phyloP scores from a whole-genome alignment of 306 rosid species.

The Inga oerstediana region DNA sequence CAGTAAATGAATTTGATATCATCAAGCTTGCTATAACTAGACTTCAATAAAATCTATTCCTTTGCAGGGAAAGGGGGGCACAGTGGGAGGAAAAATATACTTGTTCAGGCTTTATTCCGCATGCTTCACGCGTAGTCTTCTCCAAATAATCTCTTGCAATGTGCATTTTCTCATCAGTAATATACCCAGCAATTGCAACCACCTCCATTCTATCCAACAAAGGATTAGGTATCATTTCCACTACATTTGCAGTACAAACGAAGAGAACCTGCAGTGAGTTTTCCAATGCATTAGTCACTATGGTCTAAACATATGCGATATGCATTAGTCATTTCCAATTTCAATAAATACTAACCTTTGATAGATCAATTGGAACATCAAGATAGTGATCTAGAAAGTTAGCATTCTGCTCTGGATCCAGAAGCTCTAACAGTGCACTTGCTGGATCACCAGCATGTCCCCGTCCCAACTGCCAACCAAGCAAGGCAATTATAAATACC shows the following conservation, averaged over 20 bases:
- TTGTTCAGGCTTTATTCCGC: conserved; percentile 90
- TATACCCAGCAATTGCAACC: conserved; percentile 90
- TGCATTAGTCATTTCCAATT: conserved; percentile 15
- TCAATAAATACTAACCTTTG: conserved; percentile 69
- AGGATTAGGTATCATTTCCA: conserved; percentile 94
- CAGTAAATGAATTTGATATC: conserved; percentile 4
- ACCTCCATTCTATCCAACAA: conserved; percentile 97
- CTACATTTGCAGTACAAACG: conserved; percentile 96
- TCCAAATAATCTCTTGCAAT: conserved; percentile 97
- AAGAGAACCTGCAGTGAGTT: conserved; percentile 82
- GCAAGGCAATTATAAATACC: conserved; percentile 30
- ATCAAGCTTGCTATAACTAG: conserved; percentile 13
- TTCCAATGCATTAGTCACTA: conserved; percentile 29
- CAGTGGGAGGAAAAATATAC: conserved; percentile 39
- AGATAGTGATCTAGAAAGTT: conserved; percentile 98
- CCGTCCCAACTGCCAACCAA: conserved; percentile 85
- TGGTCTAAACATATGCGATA: conserved; percentile 20
- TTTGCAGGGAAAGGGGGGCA: conserved; percentile 23
- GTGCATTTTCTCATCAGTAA: conserved; percentile 97
- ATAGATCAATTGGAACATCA: conserved; percentile 96
- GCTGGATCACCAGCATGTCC: conserved; percentile 99
- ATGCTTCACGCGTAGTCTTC: conserved; percentile 90
- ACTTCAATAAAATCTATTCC: conserved; percentile 12
- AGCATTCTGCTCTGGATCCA: conserved; percentile 99
- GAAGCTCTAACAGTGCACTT: conserved; percentile 98